Percentiles rank a stretch among this genome's conserved stretches.
Evolutionary conservation across 176 grass and related monocot species (phyloP).

Genomic region (Pontederia crassipes): DNA sequence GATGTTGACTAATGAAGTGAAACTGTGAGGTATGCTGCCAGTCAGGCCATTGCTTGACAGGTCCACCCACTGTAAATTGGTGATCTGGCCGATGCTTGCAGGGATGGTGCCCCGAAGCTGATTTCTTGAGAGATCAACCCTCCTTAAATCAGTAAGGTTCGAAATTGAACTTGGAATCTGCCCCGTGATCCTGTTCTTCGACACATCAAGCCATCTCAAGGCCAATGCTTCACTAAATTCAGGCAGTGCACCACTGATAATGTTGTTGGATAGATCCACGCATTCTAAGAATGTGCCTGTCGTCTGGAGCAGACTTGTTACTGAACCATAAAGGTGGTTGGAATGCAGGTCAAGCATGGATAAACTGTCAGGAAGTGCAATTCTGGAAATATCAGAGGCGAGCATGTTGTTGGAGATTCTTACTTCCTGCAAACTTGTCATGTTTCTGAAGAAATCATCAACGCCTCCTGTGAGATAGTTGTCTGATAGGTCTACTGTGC

Average conservation of each 20-base stretch:
- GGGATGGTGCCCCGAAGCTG: conserved; percentile 44
- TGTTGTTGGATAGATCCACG: conserved; percentile 60
- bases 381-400: neutral
- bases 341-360: conserved; percentile 10
- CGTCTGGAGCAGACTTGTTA: conserved; percentile 4
- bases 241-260: conserved; percentile 40
- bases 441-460: conserved; percentile 38
- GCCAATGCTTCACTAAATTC: conserved; percentile 26
- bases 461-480: conserved; percentile 48
- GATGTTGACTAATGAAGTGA: conserved; percentile 30
- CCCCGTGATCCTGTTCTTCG: conserved; percentile 39
- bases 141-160: conserved; percentile 29
- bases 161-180: conserved; percentile 58
- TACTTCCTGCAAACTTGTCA: conserved; percentile 11
- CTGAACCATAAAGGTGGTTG: conserved; percentile 11
- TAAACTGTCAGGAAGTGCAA: conserved; percentile 25
- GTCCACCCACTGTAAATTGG: conserved; percentile 44
- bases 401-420: conserved; percentile 1
- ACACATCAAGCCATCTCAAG: conserved; percentile 45
- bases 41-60: conserved; percentile 37
- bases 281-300: conserved; percentile 11
- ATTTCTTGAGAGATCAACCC: conserved; percentile 57
- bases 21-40: conserved; percentile 57
- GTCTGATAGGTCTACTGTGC: conserved; percentile 49
- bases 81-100: conserved; percentile 37